A percentile compares a stretch with the other conserved stretches of the same genome.
Evolutionary conservation across 441 rosid species (phyloP).

Genomic region (Eruca vesicaria): DNA sequence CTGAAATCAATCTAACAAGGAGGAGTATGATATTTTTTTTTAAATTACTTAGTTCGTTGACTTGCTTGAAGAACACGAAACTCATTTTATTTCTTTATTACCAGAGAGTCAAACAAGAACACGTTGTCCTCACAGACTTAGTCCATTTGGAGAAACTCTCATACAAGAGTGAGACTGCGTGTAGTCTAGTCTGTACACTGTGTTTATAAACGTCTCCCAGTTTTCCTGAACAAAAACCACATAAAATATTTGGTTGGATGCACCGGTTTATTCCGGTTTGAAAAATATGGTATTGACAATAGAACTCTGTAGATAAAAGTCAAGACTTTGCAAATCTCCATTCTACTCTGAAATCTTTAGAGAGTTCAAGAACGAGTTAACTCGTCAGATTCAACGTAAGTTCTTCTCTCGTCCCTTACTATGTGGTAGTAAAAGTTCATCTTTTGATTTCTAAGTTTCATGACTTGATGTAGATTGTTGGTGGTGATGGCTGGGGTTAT

Average conservation of each 20-base stretch:
- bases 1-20: slow-evolving; percentile 1
- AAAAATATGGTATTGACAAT: neutral
- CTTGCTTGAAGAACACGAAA: neutral
- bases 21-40: neutral
- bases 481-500: slow-evolving; percentile 57
- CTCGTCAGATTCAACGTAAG: slow-evolving; percentile 1
- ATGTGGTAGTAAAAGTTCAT: neutral
- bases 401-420: neutral
- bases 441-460: neutral
- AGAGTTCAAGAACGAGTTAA: neutral
- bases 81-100: neutral
- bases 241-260: neutral
- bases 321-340: slow-evolving; percentile 12
- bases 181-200: neutral
- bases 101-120: slow-evolving; percentile 17
- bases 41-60: neutral
- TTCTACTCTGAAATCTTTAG: neutral
- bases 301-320: neutral
- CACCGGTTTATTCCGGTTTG: neutral
- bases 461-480: slow-evolving; percentile 10
- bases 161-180: neutral
- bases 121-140: slow-evolving; percentile 16
- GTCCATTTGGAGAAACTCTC: slow-evolving; percentile 1
- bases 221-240: neutral
- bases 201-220: neutral